These are phyloP conservation scores for Myxozyma geophila DNA, from an alignment of 805 yeast species.

Conservation along the genomic window DNA sequence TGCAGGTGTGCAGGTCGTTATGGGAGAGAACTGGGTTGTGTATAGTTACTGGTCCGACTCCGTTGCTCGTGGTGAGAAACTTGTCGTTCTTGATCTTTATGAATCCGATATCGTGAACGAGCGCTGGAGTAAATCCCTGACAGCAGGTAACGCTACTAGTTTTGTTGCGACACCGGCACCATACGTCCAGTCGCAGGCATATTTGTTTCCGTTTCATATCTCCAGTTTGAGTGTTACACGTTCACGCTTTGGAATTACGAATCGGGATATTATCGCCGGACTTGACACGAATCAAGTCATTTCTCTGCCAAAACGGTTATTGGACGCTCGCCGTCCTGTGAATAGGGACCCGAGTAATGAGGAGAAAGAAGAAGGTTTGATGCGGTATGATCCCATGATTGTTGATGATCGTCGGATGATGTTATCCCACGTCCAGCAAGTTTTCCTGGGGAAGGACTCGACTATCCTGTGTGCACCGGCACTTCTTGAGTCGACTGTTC, in stretches of 20 bases:
- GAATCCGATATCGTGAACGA: slow-evolving; percentile 64
- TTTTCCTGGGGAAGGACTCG: slow-evolving; percentile 43
- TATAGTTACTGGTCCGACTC: slow-evolving; percentile 61
- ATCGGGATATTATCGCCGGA: slow-evolving; percentile 64
- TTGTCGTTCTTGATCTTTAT: slow-evolving; percentile 78
- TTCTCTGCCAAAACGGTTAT: slow-evolving; percentile 67
- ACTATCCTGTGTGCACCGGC: slow-evolving; percentile 53
- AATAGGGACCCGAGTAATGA: slow-evolving; percentile 56
- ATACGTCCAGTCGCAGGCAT: slow-evolving; percentile 59
- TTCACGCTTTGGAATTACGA: slow-evolving; percentile 69
- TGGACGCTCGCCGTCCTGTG: slow-evolving; percentile 71
- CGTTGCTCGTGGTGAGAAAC: slow-evolving; percentile 53
- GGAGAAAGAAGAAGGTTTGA: slow-evolving; percentile 63
- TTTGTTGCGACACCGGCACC: slow-evolving; percentile 51
- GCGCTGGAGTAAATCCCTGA: slow-evolving; percentile 41
- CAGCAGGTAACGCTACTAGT: slow-evolving; percentile 41
- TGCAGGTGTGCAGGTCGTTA: slow-evolving; percentile 55
- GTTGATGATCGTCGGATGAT: slow-evolving; percentile 54
- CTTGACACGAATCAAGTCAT: slow-evolving; percentile 61
- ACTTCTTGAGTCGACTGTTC: slow-evolving; percentile 76
- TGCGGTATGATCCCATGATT: slow-evolving; percentile 71
- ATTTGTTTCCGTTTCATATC: slow-evolving; percentile 64
- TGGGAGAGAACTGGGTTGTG: slow-evolving; percentile 85
- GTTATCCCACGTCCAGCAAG: slow-evolving; percentile 57
- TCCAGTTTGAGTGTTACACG: slow-evolving; percentile 56